A percentile compares a stretch with the other conserved stretches of the same genome.
Evolutionary conservation across 306 rosid genomes (phyloP).

Genomic region (Acacia melanoxylon): DNA sequence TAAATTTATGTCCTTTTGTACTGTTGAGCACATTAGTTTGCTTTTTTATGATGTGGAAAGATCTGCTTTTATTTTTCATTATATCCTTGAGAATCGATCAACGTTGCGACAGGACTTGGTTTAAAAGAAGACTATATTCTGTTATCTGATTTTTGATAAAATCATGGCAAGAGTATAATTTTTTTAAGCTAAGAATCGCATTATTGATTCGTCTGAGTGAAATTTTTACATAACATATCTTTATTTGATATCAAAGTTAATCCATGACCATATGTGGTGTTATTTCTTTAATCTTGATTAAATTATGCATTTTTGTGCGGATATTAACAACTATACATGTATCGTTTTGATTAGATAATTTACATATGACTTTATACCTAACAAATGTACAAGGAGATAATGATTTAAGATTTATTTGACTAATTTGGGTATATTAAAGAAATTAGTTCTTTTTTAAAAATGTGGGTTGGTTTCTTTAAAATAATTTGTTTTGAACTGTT

Average conservation of each 20-base stretch:
- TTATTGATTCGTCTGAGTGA: not conserved
- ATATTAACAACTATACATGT: not conserved
- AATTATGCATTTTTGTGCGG: not conserved
- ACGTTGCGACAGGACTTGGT: not conserved
- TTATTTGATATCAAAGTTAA: not conserved
- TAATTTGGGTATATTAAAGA: no score
- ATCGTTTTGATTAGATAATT: not conserved
- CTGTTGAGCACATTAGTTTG: constrained; percentile 24
- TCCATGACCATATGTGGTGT: not conserved
- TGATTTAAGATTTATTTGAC: no score
- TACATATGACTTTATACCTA: no score
- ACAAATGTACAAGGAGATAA: not conserved
- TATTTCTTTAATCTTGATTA: not conserved
- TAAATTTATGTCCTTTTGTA: not conserved
- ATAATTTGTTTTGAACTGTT: no score
- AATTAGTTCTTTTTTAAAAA: no score
- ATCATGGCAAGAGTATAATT: not conserved
- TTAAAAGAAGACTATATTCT: not conserved
- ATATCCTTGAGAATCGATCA: not conserved
- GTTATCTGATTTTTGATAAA: not conserved
- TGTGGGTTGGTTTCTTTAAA: no score
- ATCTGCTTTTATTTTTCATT: not conserved
- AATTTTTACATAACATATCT: not conserved
- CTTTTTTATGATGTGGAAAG: constrained; percentile 17
- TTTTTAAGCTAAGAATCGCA: not conserved